Evolutionary conservation across 306 rosid genomes (phyloP).

Genomic region (Hippophae tibetana): DNA sequence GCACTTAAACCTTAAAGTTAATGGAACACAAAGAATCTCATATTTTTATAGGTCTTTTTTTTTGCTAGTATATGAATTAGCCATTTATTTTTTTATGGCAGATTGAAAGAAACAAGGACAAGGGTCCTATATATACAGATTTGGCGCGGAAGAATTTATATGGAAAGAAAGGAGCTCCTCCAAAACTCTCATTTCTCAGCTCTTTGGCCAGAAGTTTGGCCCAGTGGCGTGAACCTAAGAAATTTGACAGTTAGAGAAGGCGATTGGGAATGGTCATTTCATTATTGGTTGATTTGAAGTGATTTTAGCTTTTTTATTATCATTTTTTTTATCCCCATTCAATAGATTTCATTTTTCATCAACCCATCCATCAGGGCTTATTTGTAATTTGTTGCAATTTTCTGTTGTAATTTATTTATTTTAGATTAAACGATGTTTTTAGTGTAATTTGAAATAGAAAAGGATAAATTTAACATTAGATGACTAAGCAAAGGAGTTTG

Average conservation of each 20-base stretch:
- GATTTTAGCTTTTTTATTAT: constrained; percentile 22
- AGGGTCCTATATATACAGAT: constrained; percentile 69
- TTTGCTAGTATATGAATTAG: background rate
- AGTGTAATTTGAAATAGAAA: background rate
- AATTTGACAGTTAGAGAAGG: constrained; percentile 50
- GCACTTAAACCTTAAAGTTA: too few relatives aligned
- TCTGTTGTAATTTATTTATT: constrained; percentile 17
- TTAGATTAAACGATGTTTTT: background rate
- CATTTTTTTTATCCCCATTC: constrained; percentile 26
- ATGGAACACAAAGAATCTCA: background rate
- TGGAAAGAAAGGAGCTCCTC: constrained; percentile 66
- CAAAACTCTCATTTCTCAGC: constrained; percentile 50
- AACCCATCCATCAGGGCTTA: constrained; percentile 29
- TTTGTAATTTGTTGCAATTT: constrained; percentile 26
- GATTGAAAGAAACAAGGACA: constrained; percentile 80
- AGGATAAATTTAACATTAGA: too few relatives aligned
- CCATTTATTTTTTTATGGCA: constrained; percentile 24
- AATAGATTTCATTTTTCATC: constrained; percentile 37
- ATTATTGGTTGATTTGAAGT: constrained; percentile 37
- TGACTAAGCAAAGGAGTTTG: too few relatives aligned
- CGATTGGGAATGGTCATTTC: constrained; percentile 30
- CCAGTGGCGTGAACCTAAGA: constrained; percentile 68
- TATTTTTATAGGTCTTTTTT: background rate
- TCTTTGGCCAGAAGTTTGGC: constrained; percentile 52
- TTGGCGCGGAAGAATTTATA: constrained; percentile 77